A percentile compares a stretch with the other conserved stretches of the same genome.
Conservation (phyloP, 2,329 filamentous ascomycete genomes). For the Colletotrichum acutatum region DNA sequence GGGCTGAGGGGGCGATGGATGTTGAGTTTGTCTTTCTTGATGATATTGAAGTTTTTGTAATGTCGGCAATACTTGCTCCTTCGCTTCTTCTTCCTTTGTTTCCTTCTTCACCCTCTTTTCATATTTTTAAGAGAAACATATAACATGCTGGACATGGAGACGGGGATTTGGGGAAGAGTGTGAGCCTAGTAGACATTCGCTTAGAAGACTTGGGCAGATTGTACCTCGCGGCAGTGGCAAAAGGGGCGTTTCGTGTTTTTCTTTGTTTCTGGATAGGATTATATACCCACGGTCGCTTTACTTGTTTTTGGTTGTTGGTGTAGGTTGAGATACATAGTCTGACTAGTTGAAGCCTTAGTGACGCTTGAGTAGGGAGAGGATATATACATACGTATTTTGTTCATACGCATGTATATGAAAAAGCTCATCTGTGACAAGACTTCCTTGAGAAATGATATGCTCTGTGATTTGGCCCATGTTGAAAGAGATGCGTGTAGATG, state of each 20-base stretch:
- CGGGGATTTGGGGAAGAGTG: neutral
- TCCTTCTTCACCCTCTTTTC: neutral
- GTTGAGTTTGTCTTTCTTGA: neutral
- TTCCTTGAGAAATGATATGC: too few species aligned
- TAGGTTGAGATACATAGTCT: too few species aligned
- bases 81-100: neutral
- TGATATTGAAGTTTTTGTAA: conserved; percentile 13
- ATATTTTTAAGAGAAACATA: neutral
- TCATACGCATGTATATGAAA: too few species aligned
- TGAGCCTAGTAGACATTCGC: neutral
- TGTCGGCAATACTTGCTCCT: conserved; percentile 1
- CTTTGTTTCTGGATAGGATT: neutral
- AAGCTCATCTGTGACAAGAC: too few species aligned
- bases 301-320: neutral
- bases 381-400: neutral
- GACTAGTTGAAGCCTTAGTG: neutral
- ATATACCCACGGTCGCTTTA: conserved; percentile 19
- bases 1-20: neutral
- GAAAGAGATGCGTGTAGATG: too few species aligned
- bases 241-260: neutral
- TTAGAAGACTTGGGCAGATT: neutral
- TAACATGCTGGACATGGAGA: neutral
- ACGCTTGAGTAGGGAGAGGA: neutral
- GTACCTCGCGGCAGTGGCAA: neutral
- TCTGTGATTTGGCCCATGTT: too few species aligned